Percentiles rank a stretch among this genome's conserved stretches.
phyloP scores from a whole-genome alignment of 169 alveolate species.

The Plasmodium vivax region DNA sequence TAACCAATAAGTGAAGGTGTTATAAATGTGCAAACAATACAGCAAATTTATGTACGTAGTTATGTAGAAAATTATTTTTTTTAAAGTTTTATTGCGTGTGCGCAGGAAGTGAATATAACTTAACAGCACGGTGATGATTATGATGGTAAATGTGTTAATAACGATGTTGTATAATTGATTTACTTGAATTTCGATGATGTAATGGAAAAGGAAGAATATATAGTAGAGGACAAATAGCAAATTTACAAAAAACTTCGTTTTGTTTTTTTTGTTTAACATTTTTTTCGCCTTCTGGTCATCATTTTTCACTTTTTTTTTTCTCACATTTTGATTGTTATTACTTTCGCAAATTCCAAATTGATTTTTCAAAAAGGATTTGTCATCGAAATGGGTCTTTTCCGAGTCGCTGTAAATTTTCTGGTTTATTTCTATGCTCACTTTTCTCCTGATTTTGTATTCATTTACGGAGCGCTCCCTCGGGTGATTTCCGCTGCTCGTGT shows the following conservation, averaged over 20 bases:
- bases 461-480: slow-evolving; percentile 20
- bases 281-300: slow-evolving; percentile 63
- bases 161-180: slow-evolving; percentile 47
- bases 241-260: slow-evolving; percentile 39
- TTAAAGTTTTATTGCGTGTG: slow-evolving; percentile 55
- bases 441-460: slow-evolving; percentile 68
- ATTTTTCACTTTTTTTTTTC: slow-evolving; percentile 54
- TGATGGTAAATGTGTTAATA: slow-evolving; percentile 41
- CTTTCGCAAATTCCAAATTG: slow-evolving; percentile 21
- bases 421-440: slow-evolving; percentile 67
- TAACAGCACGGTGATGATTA: slow-evolving; percentile 38
- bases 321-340: neutral
- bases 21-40: slow-evolving; percentile 52
- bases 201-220: slow-evolving; percentile 71
- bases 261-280: slow-evolving; percentile 47
- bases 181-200: slow-evolving; percentile 60
- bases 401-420: slow-evolving; percentile 63
- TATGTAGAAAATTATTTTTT: slow-evolving; percentile 67
- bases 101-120: slow-evolving; percentile 48
- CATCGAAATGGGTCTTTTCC: slow-evolving; percentile 34
- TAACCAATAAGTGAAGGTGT: slow-evolving; percentile 59
- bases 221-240: slow-evolving; percentile 62
- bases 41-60: slow-evolving; percentile 39
- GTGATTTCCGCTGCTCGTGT: neutral
- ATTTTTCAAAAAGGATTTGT: slow-evolving; percentile 11